Percentiles rank a stretch among this genome's conserved stretches.
phyloP scores from a whole-genome alignment of 371 early-diverging fungal genomes.

The Globomyces sp. region DNA sequence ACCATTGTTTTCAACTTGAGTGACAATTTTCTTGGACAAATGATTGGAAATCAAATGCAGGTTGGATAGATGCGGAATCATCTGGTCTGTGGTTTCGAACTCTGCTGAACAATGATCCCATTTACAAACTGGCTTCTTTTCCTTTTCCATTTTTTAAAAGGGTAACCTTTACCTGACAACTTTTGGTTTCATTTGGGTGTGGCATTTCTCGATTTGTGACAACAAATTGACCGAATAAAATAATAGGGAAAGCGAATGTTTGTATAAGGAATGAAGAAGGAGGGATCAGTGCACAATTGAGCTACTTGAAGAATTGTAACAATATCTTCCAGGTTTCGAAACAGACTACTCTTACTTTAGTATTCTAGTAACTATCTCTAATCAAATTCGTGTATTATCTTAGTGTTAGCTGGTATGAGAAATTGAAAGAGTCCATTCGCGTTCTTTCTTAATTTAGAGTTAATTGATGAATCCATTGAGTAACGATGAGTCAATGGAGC shows the following conservation, averaged over 20 bases:
- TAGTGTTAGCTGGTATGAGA: too few relatives aligned
- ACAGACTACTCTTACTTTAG: too few relatives aligned
- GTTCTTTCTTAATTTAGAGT: too few relatives aligned
- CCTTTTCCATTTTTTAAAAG: background rate
- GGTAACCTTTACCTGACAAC: too few relatives aligned
- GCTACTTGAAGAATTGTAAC: background rate
- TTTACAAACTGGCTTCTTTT: constrained; percentile 46
- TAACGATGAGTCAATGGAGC: too few relatives aligned
- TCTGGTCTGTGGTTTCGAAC: constrained; percentile 69
- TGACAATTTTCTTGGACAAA: background rate
- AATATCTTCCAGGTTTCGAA: too few relatives aligned
- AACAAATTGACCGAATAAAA: background rate
- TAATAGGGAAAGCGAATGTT: background rate
- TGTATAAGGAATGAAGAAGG: background rate
- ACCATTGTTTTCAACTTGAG: background rate
- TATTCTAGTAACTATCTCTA: too few relatives aligned
- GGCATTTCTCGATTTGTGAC: background rate
- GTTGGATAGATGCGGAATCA: constrained; percentile 78
- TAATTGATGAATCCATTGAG: too few relatives aligned
- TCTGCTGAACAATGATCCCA: constrained; percentile 79
- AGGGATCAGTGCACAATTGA: background rate
- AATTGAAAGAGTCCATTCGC: too few relatives aligned
- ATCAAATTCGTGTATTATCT: too few relatives aligned
- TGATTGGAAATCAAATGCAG: constrained; percentile 63
- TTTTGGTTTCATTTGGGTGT: background rate